phyloP scores from a whole-genome alignment of 2,329 filamentous ascomycete species.

The Fusarium robinianum region DNA sequence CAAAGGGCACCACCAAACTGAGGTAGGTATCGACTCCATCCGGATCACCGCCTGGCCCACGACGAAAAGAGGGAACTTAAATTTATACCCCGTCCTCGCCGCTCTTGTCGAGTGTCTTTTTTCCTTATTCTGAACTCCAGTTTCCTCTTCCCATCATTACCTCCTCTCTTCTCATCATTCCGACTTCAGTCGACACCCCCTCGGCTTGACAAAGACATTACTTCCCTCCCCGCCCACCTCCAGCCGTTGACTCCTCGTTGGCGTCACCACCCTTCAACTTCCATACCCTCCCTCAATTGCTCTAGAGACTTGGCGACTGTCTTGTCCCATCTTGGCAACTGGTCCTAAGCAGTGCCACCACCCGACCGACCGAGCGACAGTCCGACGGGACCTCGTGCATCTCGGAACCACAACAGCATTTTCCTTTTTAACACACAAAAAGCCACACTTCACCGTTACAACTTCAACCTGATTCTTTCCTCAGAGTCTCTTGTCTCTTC shows the following conservation, averaged over 20 bases:
- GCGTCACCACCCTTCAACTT: conserved; percentile 20
- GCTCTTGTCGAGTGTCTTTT: conserved; percentile 8
- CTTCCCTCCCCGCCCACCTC: conserved; percentile 1
- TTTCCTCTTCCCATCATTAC: conserved; percentile 10
- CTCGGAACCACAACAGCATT: conserved; percentile 14
- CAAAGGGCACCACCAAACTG: background rate
- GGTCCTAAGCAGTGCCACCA: conserved; percentile 25
- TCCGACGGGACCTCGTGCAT: conserved; percentile 23
- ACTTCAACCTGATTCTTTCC: too few species aligned
- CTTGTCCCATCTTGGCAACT: conserved; percentile 32
- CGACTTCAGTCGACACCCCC: too few species aligned
- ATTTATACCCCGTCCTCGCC: conserved; percentile 35
- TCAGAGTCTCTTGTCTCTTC: conserved; percentile 20
- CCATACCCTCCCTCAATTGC: conserved; percentile 9
- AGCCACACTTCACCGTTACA: conserved; percentile 17
- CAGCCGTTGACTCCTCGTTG: conserved; percentile 5
- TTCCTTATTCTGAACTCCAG: conserved; percentile 1
- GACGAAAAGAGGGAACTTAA: conserved; percentile 22
- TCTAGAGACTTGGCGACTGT: conserved; percentile 16
- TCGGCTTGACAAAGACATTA: conserved; percentile 12
- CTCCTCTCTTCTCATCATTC: conserved; percentile 9
- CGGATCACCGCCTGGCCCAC: conserved; percentile 25
- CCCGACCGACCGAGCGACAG: conserved; percentile 37
- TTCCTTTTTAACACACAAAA: conserved; percentile 18
- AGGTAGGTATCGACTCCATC: conserved; percentile 15